phyloP scores from a whole-genome alignment of 768 basidiomycete genomes.

The Suillus alpinus region DNA sequence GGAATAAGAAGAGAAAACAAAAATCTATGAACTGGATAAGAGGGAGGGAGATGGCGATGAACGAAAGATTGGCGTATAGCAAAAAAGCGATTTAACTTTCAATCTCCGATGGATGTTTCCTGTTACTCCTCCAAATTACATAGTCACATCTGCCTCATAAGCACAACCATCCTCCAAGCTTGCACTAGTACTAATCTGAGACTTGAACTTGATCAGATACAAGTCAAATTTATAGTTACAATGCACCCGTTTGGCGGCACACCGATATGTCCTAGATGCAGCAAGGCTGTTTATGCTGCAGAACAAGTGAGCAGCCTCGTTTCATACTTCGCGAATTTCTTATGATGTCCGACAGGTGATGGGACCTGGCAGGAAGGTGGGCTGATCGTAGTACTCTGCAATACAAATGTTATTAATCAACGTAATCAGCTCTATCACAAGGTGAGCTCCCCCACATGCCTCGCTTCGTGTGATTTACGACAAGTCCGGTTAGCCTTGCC shows the following conservation, averaged over 20 bases:
- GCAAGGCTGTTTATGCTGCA: slow-evolving; percentile 79
- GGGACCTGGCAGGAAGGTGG: slow-evolving; percentile 86
- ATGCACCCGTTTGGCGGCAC: slow-evolving; percentile 78
- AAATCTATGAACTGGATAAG: slow-evolving; percentile 28
- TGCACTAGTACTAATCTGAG: not conserved
- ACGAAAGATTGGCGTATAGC: slow-evolving; percentile 9
- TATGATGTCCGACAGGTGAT: slow-evolving; percentile 50
- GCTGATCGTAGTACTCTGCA: slow-evolving; percentile 16
- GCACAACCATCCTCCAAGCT: not conserved
- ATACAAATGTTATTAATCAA: slow-evolving; percentile 1
- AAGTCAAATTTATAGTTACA: slow-evolving; percentile 6
- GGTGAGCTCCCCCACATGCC: slow-evolving; percentile 33
- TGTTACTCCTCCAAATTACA: not conserved
- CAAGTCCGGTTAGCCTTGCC: slow-evolving; percentile 56
- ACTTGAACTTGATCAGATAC: not conserved
- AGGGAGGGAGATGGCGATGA: slow-evolving; percentile 18
- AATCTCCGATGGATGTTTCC: slow-evolving; percentile 35
- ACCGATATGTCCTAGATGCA: slow-evolving; percentile 71
- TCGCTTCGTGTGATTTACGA: slow-evolving; percentile 7
- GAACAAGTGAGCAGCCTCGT: slow-evolving; percentile 60
- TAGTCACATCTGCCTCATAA: not conserved
- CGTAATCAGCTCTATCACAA: slow-evolving; percentile 73
- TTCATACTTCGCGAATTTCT: not conserved
- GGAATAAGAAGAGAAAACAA: slow-evolving; percentile 14
- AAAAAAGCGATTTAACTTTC: slow-evolving; percentile 30